Evolutionary conservation across 2,329 filamentous ascomycete genomes (phyloP).

Genomic region (Cordyceps militaris): DNA sequence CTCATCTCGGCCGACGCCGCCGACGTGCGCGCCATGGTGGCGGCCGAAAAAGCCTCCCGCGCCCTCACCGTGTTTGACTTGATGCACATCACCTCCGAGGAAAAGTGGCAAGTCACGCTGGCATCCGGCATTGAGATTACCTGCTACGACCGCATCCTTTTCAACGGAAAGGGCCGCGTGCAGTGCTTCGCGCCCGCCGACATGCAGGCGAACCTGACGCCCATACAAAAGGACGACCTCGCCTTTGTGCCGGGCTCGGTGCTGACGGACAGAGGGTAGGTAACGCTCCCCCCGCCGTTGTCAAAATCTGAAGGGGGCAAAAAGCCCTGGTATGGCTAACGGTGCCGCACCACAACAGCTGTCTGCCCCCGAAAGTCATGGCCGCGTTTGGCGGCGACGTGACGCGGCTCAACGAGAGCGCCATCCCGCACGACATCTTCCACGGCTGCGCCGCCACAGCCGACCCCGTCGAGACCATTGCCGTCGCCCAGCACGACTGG

Average conservation of each 20-base stretch:
- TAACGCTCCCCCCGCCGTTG: neutral
- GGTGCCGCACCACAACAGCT: conserved; percentile 18
- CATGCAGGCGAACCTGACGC: conserved; percentile 31
- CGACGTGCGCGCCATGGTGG: conserved; percentile 35
- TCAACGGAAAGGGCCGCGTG: conserved; percentile 55
- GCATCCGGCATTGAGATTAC: conserved; percentile 40
- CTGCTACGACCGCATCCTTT: conserved; percentile 54
- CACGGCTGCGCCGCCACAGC: conserved; percentile 40
- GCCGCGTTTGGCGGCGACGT: conserved; percentile 25
- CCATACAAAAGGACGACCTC: conserved; percentile 26
- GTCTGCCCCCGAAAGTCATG: conserved; percentile 34
- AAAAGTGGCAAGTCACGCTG: conserved; percentile 37
- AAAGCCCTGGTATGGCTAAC: too few relatives aligned
- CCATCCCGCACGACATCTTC: conserved; percentile 37
- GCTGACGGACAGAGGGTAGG: conserved; percentile 36
- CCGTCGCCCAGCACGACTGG: conserved; percentile 37
- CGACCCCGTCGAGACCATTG: conserved; percentile 36
- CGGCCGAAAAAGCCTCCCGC: conserved; percentile 39
- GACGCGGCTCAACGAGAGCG: conserved; percentile 24
- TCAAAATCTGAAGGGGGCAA: too few relatives aligned
- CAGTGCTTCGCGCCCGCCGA: conserved; percentile 41
- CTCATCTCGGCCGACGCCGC: conserved; percentile 35
- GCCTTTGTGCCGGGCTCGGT: conserved; percentile 21
- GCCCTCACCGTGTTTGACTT: conserved; percentile 51
- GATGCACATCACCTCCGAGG: conserved; percentile 44